Conservation (phyloP, 129 eudicot species). For the Ambrosia artemisiifolia region DNA sequence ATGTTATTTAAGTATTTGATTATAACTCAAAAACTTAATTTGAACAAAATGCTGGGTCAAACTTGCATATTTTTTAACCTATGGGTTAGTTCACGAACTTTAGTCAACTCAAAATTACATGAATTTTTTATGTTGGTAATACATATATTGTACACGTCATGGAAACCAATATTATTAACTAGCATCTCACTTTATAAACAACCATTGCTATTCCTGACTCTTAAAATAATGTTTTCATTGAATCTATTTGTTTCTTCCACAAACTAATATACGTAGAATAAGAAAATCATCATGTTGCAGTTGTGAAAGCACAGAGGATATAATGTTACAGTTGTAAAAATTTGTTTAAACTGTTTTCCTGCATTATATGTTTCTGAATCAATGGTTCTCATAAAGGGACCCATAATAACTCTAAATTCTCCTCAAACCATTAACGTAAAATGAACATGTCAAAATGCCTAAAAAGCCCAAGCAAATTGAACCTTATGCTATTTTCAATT, state of each 20-base stretch:
- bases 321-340: too few relatives aligned
- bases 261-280: too few relatives aligned
- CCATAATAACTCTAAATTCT: too few relatives aligned
- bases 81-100: too few relatives aligned
- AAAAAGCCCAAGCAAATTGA: conserved; percentile 1
- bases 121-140: background rate
- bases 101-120: too few relatives aligned
- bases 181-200: conserved; percentile 10
- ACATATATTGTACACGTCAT: background rate
- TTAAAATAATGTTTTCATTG: background rate
- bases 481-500: too few relatives aligned
- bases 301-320: background rate
- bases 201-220: background rate
- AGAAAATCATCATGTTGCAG: background rate
- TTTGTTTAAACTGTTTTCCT: too few relatives aligned
- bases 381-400: too few relatives aligned
- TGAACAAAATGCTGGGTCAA: conserved; percentile 1
- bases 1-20: background rate
- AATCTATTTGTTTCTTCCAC: background rate
- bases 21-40: background rate
- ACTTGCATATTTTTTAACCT: background rate
- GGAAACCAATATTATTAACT: background rate
- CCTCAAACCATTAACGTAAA: background rate
- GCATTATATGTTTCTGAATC: too few relatives aligned
- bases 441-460: conserved; percentile 6